Base-by-base conservation (phyloP, 176 grass and related monocot genomes). In the Eleusine coracana region DNA sequence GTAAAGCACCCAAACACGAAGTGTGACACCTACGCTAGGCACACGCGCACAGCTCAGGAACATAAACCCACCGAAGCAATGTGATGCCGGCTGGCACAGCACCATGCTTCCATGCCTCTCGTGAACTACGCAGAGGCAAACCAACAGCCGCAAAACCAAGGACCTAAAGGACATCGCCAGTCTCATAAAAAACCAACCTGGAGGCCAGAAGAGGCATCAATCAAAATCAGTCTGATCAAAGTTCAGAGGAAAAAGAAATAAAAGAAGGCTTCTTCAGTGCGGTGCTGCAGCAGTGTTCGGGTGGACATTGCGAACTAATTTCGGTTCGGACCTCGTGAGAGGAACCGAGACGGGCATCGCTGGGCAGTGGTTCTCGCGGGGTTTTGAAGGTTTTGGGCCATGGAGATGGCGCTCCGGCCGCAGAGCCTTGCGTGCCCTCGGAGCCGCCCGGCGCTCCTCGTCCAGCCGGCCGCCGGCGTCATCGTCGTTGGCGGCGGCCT, bases 381-480 rank as follows among this genome's bases (percentile, higher is more conserved):
- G 54, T 71, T 80, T 81, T 46, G 65, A 25, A 66, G 65, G 40
- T 36, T 69, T 34, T 0, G 18, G 45, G 71, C 41, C 58, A 86
- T 84, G 89, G 86, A 88, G 83, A 86, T 84, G 71, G 68, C 77
- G 27, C 48, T 91, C 16, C 63, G 72, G 62, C 23, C 71, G 34
- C 89, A 56, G 54, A 75, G 69, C 39, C 68, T 69, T 36, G 52
- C 58, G 3, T 85, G 17, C 61, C 75, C 63, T 67, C 25, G 31
- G 38, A 66, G 56, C 31, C 6, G 42, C 6, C 80, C 25, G 29
- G 4, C 18, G 15, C 7, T 85, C 56, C 2, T 82, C 25, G 37
- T 86, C 20, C 56, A 46, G 14, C 83, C 83, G 15, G 60, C 11
- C 15, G 27, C 66, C 7, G 16, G 68, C 75, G 9, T 21, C 52